A percentile compares a stretch with the other conserved stretches of the same genome.
Conservation (phyloP, 495 filamentous ascomycete species). For the Hyphodiscus hymeniophilus region DNA sequence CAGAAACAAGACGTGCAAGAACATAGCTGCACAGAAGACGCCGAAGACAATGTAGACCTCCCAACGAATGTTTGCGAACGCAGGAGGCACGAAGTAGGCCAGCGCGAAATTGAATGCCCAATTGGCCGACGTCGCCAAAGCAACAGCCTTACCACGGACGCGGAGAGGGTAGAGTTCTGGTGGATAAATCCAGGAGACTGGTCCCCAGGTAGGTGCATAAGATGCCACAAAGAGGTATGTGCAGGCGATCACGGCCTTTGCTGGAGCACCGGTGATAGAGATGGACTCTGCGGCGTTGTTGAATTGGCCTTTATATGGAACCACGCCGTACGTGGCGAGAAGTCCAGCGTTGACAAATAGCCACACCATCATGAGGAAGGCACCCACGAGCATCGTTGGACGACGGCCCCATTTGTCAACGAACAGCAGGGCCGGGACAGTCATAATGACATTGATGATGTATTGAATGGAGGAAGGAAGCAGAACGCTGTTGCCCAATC, state of each 20-base stretch:
- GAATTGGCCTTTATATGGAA: conserved; percentile 30
- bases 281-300: conserved; percentile 34
- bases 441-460: conserved; percentile 57
- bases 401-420: conserved; percentile 56
- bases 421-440: conserved; percentile 44
- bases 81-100: conserved; percentile 67
- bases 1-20: conserved; percentile 68
- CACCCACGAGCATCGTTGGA: conserved; percentile 54
- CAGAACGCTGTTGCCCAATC: conserved; percentile 50
- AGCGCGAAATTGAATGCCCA: conserved; percentile 80
- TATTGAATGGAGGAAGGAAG: conserved; percentile 68
- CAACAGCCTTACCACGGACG: conserved; percentile 64
- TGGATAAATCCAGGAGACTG: conserved; percentile 67
- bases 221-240: conserved; percentile 72
- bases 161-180: conserved; percentile 68
- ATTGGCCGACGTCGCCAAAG: conserved; percentile 62
- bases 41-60: conserved; percentile 68
- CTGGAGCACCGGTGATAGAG: conserved; percentile 46
- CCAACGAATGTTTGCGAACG: conserved; percentile 69
- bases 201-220: conserved; percentile 70
- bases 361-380: conserved; percentile 58
- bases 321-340: conserved; percentile 38
- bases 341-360: conserved; percentile 64
- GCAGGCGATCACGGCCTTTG: conserved; percentile 66
- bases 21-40: conserved; percentile 64